Percentiles rank a stretch among this genome's conserved stretches.
phyloP scores from a whole-genome alignment of 169 alveolate species.

The Plasmodium gonderi region DNA sequence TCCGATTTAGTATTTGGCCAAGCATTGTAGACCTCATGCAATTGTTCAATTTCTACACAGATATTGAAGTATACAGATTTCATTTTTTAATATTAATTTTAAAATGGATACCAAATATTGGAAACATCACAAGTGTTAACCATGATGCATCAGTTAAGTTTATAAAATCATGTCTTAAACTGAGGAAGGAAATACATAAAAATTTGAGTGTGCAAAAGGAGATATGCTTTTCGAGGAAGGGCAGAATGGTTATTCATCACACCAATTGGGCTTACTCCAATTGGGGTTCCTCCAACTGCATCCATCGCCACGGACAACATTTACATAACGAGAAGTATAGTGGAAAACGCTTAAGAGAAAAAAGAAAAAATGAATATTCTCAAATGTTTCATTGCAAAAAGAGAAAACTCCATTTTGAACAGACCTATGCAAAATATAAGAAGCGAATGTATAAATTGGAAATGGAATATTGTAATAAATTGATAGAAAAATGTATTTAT shows the following conservation, averaged over 20 bases:
- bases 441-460: background rate
- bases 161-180: slow-evolving; percentile 8
- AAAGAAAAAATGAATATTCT: background rate
- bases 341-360: background rate
- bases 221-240: background rate
- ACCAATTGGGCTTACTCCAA: background rate
- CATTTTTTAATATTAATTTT: slow-evolving; percentile 4
- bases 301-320: too few species aligned
- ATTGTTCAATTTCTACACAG: slow-evolving; percentile 9
- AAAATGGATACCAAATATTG: background rate
- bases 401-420: background rate
- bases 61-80: background rate
- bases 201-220: background rate
- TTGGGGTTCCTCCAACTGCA: too few species aligned
- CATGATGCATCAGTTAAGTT: background rate
- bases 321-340: background rate
- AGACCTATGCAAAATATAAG: background rate
- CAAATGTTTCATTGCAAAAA: background rate
- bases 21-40: slow-evolving; percentile 5
- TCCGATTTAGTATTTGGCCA: background rate
- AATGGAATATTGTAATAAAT: background rate
- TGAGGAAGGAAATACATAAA: slow-evolving; percentile 14
- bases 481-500: background rate
- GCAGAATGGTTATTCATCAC: background rate
- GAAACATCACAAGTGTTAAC: background rate